These are phyloP conservation scores for Hericium erinaceus DNA, from an alignment of 768 basidiomycete genomes.

Conservation along the genomic window DNA sequence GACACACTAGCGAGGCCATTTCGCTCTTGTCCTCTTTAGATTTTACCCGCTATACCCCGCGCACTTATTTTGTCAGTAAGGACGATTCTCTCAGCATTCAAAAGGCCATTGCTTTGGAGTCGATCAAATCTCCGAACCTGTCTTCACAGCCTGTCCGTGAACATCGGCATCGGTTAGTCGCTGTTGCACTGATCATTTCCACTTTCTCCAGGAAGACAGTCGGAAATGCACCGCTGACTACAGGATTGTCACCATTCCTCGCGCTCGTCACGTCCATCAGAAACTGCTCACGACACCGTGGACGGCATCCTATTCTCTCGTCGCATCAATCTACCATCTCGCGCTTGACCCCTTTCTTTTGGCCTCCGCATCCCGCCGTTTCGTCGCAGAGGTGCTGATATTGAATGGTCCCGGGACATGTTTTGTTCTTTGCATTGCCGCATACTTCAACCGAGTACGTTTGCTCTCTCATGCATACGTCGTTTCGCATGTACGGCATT, in stretches of 20 bases:
- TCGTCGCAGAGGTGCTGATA: slow-evolving; percentile 68
- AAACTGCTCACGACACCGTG: slow-evolving; percentile 57
- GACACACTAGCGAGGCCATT: slow-evolving; percentile 87
- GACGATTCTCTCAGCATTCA: slow-evolving; percentile 72
- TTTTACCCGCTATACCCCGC: slow-evolving; percentile 61
- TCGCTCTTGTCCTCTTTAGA: slow-evolving; percentile 64
- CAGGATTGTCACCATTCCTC: slow-evolving; percentile 61
- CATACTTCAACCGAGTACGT: slow-evolving; percentile 64
- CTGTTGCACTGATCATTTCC: neutral
- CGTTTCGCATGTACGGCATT: slow-evolving; percentile 2
- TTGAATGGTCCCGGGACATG: slow-evolving; percentile 96
- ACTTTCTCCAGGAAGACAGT: neutral
- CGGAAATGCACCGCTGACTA: slow-evolving; percentile 22
- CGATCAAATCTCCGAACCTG: slow-evolving; percentile 20
- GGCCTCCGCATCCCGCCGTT: neutral
- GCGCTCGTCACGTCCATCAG: slow-evolving; percentile 85
- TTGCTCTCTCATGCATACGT: neutral
- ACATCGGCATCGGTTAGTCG: neutral
- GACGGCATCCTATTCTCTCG: slow-evolving; percentile 54
- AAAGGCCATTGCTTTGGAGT: slow-evolving; percentile 64
- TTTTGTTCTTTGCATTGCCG: slow-evolving; percentile 63
- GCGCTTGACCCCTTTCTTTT: slow-evolving; percentile 41
- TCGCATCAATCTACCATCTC: slow-evolving; percentile 51
- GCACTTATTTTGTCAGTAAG: slow-evolving; percentile 75
- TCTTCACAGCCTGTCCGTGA: slow-evolving; percentile 12